phyloP scores from a whole-genome alignment of 192 early-diverging fungal species.

The Coemansia sp. region DNA sequence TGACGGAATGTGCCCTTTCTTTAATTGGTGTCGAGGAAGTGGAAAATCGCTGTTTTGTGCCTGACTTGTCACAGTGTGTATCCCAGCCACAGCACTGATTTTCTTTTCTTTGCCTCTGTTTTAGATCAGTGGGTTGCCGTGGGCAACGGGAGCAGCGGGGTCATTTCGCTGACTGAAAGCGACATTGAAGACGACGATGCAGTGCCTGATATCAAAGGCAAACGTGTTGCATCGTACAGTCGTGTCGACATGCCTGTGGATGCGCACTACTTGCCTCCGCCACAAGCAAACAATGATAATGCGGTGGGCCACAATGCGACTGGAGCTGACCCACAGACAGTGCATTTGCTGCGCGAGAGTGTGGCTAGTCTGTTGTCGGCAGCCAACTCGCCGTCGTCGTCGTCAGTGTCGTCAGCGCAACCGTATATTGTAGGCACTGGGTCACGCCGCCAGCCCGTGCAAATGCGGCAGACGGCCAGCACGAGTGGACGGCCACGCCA shows the following conservation, averaged over 20 bases:
- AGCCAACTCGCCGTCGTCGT: slow-evolving; percentile 23
- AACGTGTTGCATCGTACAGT: background rate
- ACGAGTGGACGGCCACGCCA: background rate
- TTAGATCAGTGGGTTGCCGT: slow-evolving; percentile 55
- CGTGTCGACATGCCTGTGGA: background rate
- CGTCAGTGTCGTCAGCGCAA: slow-evolving; percentile 29
- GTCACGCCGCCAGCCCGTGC: slow-evolving; percentile 12
- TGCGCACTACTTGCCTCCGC: background rate
- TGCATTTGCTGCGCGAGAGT: slow-evolving; percentile 51
- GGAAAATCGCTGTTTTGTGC: background rate
- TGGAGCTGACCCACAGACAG: slow-evolving; percentile 22
- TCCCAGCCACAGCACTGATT: too few species aligned
- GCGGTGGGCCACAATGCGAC: slow-evolving; percentile 5
- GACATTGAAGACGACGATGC: slow-evolving; percentile 38
- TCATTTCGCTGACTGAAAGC: slow-evolving; percentile 52
- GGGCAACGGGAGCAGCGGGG: slow-evolving; percentile 46
- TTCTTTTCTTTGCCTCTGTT: background rate
- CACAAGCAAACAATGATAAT: background rate
- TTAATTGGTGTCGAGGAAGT: background rate
- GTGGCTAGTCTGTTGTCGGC: slow-evolving; percentile 45
- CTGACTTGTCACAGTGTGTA: background rate
- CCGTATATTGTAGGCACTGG: slow-evolving; percentile 7
- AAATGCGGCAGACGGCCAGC: slow-evolving; percentile 1
- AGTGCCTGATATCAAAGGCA: slow-evolving; percentile 5
- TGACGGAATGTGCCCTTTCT: background rate